phyloP scores from a whole-genome alignment of 257 asterid genomes.

The Eustoma russellianum region DNA sequence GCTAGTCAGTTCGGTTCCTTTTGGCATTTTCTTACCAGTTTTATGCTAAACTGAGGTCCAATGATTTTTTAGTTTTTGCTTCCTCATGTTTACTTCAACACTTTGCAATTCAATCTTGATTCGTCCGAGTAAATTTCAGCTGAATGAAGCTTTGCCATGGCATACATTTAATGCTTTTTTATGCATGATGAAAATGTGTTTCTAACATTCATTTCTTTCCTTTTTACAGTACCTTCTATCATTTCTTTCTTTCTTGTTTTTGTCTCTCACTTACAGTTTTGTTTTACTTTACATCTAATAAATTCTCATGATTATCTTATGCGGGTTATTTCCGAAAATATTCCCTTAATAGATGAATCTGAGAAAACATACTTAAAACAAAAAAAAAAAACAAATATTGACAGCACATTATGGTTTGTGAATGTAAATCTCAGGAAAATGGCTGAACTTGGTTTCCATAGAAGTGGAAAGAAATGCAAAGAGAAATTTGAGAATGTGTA shows the following conservation, averaged over 20 bases:
- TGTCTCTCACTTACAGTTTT: conserved; percentile 2
- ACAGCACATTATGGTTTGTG: too few relatives aligned
- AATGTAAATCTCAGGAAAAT: conserved; percentile 53
- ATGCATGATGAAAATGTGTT: conserved; percentile 18
- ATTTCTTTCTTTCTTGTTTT: neutral
- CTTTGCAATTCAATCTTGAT: neutral
- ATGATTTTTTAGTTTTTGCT: neutral
- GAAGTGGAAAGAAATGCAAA: conserved; percentile 81
- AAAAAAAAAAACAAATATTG: neutral
- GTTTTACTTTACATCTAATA: conserved; percentile 7
- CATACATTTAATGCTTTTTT: neutral
- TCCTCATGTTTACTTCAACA: neutral
- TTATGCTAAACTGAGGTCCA: conserved; percentile 15
- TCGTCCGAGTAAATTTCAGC: conserved; percentile 7
- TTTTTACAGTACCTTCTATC: conserved; percentile 5
- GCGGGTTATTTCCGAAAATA: conserved; percentile 5
- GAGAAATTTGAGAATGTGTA: conserved; percentile 91
- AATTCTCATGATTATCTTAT: conserved; percentile 30
- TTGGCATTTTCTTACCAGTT: conserved; percentile 45
- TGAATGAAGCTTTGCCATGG: neutral
- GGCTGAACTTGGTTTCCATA: conserved; percentile 81
- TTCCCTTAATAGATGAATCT: conserved; percentile 17
- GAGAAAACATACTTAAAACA: conserved; percentile 13
- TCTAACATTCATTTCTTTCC: conserved; percentile 3
- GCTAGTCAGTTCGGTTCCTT: conserved; percentile 27